Base-by-base conservation (phyloP, 2,329 filamentous ascomycete species). In the Verticillium zaregamsianum region DNA sequence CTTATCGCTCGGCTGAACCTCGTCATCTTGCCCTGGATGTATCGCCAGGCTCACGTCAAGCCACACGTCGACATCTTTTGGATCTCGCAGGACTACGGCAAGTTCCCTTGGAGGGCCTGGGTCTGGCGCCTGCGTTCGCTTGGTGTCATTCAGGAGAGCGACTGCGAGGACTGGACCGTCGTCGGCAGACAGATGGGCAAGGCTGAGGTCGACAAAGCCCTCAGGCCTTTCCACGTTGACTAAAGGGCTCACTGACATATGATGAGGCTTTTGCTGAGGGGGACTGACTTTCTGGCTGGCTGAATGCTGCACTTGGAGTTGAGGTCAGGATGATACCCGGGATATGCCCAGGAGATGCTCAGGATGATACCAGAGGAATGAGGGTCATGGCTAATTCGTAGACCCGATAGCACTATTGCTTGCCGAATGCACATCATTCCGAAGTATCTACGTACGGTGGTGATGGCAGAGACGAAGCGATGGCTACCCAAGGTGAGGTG, bases 31-130 rank as follows among this genome's bases (percentile, higher is more conserved):
- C 63, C 64, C 11, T 65, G 62, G 23, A 31, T 63, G 31, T 59
- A 58, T 11, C 63, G 63, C 2, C 63, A 64, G 39, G 23, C 23
- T 9, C 31, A 25, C 20, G 59, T 64, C 39, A 32, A 37, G 54
- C 35, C 57, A 11, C 39, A 49, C 2, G 33, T 63, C 20, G 31
- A 45, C 15, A 39, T 23, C 5, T 40, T 59, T 14, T 65, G 64
- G 58, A 54, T 59, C 58, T 54, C 49, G 45, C 40, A 59, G 64
- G 55, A 59, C 20, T 7, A 37, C 8, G 59, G 62, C 25, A 40
- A 56, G 15, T 62, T 65, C n/a, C 63, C 64, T 17, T 65, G 63
- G 64, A 61, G 61, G 12, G 63, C 62, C 31, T 59, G 60, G 25
- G 55, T 63, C 57, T 57, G 61, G 33, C 39, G 17, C 7, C 63